These are phyloP conservation scores for Psilocybe azurescens DNA, from an alignment of 768 basidiomycete genomes.

Conservation along the genomic window DNA sequence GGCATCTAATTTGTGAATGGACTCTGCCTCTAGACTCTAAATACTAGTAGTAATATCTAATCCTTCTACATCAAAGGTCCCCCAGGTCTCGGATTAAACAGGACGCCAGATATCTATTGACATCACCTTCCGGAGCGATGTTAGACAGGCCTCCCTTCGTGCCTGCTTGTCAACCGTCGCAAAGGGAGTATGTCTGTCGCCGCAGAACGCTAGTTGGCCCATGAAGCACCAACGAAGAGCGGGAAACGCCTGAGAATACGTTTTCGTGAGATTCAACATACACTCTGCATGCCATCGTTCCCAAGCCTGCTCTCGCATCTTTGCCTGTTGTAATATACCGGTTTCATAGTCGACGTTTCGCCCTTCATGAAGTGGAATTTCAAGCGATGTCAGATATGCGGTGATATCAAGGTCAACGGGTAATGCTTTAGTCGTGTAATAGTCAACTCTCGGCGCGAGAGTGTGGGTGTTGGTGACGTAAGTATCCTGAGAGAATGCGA, in stretches of 20 bases:
- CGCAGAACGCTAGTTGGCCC: conserved; percentile 25
- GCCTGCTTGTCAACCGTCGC: background rate
- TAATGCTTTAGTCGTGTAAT: conserved; percentile 30
- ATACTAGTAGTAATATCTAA: background rate
- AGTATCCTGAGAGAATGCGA: conserved; percentile 36
- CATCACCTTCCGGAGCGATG: conserved; percentile 16
- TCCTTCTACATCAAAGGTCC: background rate
- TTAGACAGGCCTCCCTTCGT: conserved; percentile 12
- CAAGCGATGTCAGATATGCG: conserved; percentile 21
- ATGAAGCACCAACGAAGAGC: conserved; percentile 30
- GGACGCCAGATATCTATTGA: conserved; percentile 18
- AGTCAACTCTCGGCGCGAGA: conserved; percentile 26
- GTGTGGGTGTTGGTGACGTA: conserved; percentile 29
- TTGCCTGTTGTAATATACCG: conserved; percentile 11
- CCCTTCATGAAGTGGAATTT: conserved; percentile 20
- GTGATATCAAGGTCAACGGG: conserved; percentile 23
- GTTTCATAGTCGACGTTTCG: conserved; percentile 12
- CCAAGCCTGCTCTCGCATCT: conserved; percentile 28
- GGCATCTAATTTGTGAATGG: background rate
- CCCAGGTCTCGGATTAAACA: background rate
- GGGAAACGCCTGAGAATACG: conserved; percentile 23
- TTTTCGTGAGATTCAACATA: conserved; percentile 24
- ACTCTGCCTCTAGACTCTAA: background rate
- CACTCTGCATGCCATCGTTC: conserved; percentile 33
- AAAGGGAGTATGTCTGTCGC: background rate